A percentile compares a stretch with the other conserved stretches of the same genome.
phyloP scores from a whole-genome alignment of 2,329 filamentous ascomycete genomes.

The Neocucurbitaria cava region DNA sequence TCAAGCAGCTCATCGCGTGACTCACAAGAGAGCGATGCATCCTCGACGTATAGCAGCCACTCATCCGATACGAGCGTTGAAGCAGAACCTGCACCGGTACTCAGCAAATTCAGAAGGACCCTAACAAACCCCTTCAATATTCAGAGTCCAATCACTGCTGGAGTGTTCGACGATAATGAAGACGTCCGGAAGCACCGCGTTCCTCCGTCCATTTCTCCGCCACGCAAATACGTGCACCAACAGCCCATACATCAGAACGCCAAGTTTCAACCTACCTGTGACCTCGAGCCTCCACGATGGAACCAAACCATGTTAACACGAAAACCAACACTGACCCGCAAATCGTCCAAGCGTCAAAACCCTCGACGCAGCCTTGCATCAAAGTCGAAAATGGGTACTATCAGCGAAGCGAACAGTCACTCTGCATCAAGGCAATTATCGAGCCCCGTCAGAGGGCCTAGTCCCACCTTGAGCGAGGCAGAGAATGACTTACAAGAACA shows the following conservation, averaged over 20 bases:
- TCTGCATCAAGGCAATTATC: conserved; percentile 25
- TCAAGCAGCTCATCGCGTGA: conserved; percentile 46
- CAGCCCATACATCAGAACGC: conserved; percentile 25
- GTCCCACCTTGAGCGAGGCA: conserved; percentile 57
- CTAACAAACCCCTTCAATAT: conserved; percentile 23
- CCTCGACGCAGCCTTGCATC: conserved; percentile 20
- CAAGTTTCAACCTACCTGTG: conserved; percentile 38
- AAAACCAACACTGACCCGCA: conserved; percentile 27
- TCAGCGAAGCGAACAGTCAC: conserved; percentile 31
- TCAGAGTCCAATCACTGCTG: conserved; percentile 30
- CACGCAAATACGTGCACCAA: conserved; percentile 36
- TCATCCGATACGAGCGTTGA: conserved; percentile 52
- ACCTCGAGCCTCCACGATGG: conserved; percentile 18
- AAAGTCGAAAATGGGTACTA: conserved; percentile 26
- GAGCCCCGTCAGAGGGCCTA: conserved; percentile 25
- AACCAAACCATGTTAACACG: conserved; percentile 13
- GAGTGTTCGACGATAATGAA: conserved; percentile 28
- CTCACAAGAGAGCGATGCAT: conserved; percentile 45
- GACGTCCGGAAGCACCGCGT: conserved; percentile 19
- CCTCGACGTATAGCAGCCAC: conserved; percentile 48
- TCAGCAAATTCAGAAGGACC: conserved; percentile 19
- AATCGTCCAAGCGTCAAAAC: conserved; percentile 26
- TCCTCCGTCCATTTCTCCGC: conserved; percentile 23
- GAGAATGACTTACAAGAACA: conserved; percentile 48
- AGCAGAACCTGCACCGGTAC: conserved; percentile 27